Percentiles rank a stretch among this genome's conserved stretches.
Evolutionary conservation across 345 rosid species (phyloP).

Genomic region (Eucalyptus tenuipes): DNA sequence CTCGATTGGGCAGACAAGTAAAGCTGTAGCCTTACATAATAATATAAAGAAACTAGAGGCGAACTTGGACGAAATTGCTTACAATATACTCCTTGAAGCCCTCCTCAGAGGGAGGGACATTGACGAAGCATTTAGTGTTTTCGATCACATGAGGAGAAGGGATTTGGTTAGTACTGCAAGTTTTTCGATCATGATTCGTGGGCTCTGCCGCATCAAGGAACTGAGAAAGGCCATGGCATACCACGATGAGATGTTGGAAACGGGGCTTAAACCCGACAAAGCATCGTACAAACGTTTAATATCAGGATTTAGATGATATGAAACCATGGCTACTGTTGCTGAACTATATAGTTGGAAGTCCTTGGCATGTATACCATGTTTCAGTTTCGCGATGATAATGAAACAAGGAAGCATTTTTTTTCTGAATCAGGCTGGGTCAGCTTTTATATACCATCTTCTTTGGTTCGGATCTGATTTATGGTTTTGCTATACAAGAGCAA

Average conservation of each 20-base stretch:
- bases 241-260: conserved; percentile 64
- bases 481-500: neutral
- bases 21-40: conserved; percentile 34
- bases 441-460: neutral
- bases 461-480: neutral
- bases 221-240: conserved; percentile 58
- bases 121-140: conserved; percentile 37
- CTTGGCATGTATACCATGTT: neutral
- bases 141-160: conserved; percentile 35
- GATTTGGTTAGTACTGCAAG: conserved; percentile 20
- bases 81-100: conserved; percentile 29
- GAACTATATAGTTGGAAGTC: neutral
- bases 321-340: neutral
- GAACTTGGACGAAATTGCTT: conserved; percentile 36
- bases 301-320: conserved; percentile 12
- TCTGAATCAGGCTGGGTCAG: neutral
- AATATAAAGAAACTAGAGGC: conserved; percentile 34
- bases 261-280: conserved; percentile 52
- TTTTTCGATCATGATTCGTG: conserved; percentile 33
- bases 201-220: conserved; percentile 33
- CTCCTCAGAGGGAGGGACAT: conserved; percentile 24
- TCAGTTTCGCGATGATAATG: neutral
- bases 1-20: conserved; percentile 24
- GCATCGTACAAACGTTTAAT: conserved; percentile 46
- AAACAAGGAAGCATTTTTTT: neutral